These are phyloP conservation scores for Naganishia onofrii DNA, from an alignment of 768 basidiomycete species.

Conservation along the genomic window DNA sequence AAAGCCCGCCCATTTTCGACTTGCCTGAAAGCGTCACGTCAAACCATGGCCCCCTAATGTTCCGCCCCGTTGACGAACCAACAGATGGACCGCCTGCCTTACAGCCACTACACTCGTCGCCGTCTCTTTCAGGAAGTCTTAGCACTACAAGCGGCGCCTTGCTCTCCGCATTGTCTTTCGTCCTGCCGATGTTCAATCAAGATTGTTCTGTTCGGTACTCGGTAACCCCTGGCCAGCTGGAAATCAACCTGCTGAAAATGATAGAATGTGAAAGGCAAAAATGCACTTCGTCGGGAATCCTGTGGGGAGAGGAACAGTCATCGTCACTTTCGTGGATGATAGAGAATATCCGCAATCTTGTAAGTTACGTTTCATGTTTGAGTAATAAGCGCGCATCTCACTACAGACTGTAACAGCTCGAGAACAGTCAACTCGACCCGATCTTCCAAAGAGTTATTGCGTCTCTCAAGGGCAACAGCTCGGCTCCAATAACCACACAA, in stretches of 20 bases:
- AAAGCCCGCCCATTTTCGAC: background rate
- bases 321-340: constrained; percentile 3
- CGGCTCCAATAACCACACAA: background rate
- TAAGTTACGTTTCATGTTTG: background rate
- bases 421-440: background rate
- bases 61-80: background rate
- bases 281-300: background rate
- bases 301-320: constrained; percentile 2
- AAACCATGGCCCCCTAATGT: background rate
- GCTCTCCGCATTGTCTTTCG: constrained; percentile 4
- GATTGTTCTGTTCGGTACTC: constrained; percentile 7
- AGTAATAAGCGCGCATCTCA: no score
- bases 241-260: constrained; percentile 17
- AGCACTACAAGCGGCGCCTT: background rate
- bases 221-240: constrained; percentile 5
- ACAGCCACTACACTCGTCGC: background rate
- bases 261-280: constrained; percentile 12
- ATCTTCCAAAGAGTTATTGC: background rate
- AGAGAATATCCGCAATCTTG: background rate
- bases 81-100: background rate
- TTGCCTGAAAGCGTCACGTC: background rate
- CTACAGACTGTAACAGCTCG: no score
- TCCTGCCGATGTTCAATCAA: constrained; percentile 7
- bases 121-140: background rate
- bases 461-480: background rate